These are phyloP conservation scores for Beauveria sp. DNA, from an alignment of 2,329 filamentous ascomycete species.

Conservation along the genomic window DNA sequence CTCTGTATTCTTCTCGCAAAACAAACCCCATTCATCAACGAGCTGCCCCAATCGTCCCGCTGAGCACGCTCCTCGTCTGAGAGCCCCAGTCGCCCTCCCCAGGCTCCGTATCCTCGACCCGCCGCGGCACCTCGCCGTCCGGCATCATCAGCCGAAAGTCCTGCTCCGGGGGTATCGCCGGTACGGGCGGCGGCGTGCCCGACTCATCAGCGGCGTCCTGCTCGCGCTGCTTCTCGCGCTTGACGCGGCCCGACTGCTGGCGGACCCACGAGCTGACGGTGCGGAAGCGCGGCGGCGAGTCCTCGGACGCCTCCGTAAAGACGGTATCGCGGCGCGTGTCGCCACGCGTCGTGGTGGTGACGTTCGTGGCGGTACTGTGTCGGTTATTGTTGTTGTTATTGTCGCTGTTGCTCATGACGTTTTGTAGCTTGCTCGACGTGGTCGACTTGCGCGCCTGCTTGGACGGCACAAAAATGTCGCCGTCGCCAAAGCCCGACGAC, in stretches of 20 bases:
- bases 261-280: slow-evolving; percentile 57
- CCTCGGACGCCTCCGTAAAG: slow-evolving; percentile 46
- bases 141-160: slow-evolving; percentile 44
- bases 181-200: slow-evolving; percentile 31
- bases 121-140: slow-evolving; percentile 39
- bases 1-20: no score
- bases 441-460: slow-evolving; percentile 14
- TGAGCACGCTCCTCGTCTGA: neutral
- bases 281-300: slow-evolving; percentile 48
- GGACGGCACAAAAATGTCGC: slow-evolving; percentile 44
- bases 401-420: neutral
- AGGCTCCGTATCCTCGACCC: slow-evolving; percentile 24
- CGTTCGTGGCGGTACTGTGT: slow-evolving; percentile 7
- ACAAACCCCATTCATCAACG: neutral
- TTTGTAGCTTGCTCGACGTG: slow-evolving; percentile 2
- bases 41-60: neutral
- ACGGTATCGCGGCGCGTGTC: slow-evolving; percentile 37
- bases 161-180: slow-evolving; percentile 37
- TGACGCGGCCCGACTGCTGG: slow-evolving; percentile 51
- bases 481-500: slow-evolving; percentile 58
- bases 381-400: slow-evolving; percentile 6
- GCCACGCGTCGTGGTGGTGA: neutral
- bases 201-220: slow-evolving; percentile 21
- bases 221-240: slow-evolving; percentile 35
- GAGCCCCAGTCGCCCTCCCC: neutral